Evolutionary conservation across 2,329 filamentous ascomycete species (phyloP).

Genomic region (Alternaria tenuissima): DNA sequence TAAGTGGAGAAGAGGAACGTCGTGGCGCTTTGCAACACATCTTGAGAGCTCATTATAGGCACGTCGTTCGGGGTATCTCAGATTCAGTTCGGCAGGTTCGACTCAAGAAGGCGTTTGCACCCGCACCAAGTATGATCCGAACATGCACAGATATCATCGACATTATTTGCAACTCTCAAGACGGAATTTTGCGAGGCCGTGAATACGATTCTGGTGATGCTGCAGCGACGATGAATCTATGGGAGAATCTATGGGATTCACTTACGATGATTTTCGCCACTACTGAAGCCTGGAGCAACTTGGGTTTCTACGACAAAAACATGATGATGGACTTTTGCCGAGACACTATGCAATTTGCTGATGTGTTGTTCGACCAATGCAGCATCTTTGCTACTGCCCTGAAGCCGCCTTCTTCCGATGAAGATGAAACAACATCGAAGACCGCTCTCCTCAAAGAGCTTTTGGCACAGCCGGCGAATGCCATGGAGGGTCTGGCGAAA

Average conservation of each 20-base stretch:
- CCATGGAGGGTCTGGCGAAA: conserved; percentile 75
- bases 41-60: conserved; percentile 64
- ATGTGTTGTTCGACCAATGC: conserved; percentile 84
- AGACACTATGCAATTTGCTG: conserved; percentile 93
- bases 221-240: conserved; percentile 76
- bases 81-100: conserved; percentile 65
- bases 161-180: conserved; percentile 69
- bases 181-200: conserved; percentile 67
- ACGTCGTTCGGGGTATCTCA: conserved; percentile 65
- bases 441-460: conserved; percentile 60
- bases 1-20: conserved; percentile 73
- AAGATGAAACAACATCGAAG: conserved; percentile 50
- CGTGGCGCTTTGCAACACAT: conserved; percentile 68
- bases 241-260: conserved; percentile 83
- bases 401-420: conserved; percentile 45
- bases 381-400: conserved; percentile 80
- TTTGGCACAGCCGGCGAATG: conserved; percentile 69
- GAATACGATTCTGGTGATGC: conserved; percentile 68
- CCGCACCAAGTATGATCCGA: conserved; percentile 67
- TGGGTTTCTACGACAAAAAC: conserved; percentile 71
- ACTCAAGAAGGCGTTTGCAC: conserved; percentile 65
- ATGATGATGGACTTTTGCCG: conserved; percentile 92
- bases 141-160: conserved; percentile 69
- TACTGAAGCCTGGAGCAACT: conserved; percentile 82
- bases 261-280: conserved; percentile 82